These are phyloP conservation scores for Gastrolobium villosum DNA, from an alignment of 306 rosid species.

Conservation along the genomic window DNA sequence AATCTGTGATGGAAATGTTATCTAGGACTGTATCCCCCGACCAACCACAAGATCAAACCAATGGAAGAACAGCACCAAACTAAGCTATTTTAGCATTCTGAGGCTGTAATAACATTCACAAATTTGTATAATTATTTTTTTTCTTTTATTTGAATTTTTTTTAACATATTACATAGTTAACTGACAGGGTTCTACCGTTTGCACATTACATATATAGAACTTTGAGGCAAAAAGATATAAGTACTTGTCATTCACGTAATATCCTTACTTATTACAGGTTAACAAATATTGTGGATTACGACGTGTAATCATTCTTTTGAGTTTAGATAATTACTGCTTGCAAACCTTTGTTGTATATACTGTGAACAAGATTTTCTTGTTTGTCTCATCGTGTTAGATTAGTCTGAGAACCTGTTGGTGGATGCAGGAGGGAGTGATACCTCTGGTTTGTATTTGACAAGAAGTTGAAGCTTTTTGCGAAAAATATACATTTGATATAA, in stretches of 20 bases:
- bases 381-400: not conserved
- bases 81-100: slow-evolving; percentile 41
- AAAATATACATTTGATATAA: no score
- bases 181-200: not conserved
- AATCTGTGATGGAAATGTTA: slow-evolving; percentile 79
- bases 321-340: not conserved
- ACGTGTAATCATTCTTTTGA: not conserved
- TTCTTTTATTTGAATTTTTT: not conserved
- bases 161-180: not conserved
- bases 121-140: slow-evolving; percentile 4
- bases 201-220: not conserved
- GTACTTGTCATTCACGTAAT: not conserved
- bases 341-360: slow-evolving; percentile 15
- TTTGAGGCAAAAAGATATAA: slow-evolving; percentile 3
- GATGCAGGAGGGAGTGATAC: no score
- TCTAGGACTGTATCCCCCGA: slow-evolving; percentile 59
- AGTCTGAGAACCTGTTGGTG: not conserved
- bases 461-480: no score
- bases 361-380: not conserved
- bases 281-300: slow-evolving; percentile 19
- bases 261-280: slow-evolving; percentile 4
- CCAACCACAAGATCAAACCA: slow-evolving; percentile 58
- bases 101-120: slow-evolving; percentile 34
- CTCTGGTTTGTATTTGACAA: no score
- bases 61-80: slow-evolving; percentile 69